A percentile compares a stretch with the other conserved stretches of the same genome.
phyloP scores from a whole-genome alignment of 805 yeast species.

The Ogataea pignaliae region DNA sequence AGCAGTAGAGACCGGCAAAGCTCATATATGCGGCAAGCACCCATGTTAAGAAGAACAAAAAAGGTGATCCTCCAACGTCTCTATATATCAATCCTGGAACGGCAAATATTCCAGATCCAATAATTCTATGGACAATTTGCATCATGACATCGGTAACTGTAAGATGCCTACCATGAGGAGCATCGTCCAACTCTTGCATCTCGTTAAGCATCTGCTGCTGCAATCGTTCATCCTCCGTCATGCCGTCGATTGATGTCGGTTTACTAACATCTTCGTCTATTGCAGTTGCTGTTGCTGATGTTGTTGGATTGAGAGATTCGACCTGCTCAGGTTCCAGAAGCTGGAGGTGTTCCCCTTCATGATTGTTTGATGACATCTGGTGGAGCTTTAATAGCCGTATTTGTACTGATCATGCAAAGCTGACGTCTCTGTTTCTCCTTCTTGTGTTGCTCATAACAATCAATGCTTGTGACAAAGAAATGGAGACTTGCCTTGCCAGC shows the following conservation, averaged over 20 bases:
- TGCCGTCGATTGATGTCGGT: not conserved
- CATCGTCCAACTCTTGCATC: slow-evolving; percentile 36
- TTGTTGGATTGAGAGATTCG: too few species aligned
- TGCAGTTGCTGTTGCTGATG: not conserved
- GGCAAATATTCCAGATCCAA: slow-evolving; percentile 78
- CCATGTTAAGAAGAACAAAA: slow-evolving; percentile 62
- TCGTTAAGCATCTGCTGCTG: slow-evolving; percentile 16
- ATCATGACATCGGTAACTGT: slow-evolving; percentile 65
- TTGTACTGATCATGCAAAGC: too few species aligned
- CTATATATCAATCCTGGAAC: slow-evolving; percentile 62
- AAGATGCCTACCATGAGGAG: slow-evolving; percentile 72
- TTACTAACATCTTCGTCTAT: not conserved
- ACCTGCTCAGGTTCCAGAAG: too few species aligned
- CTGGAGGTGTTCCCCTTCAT: too few species aligned
- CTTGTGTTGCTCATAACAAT: too few species aligned
- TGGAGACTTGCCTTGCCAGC: too few species aligned
- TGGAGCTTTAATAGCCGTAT: too few species aligned
- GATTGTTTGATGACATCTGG: too few species aligned
- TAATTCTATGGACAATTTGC: slow-evolving; percentile 60
- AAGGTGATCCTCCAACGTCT: slow-evolving; percentile 65
- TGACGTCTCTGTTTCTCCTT: too few species aligned
- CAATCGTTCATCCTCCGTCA: slow-evolving; percentile 7
- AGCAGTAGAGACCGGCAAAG: slow-evolving; percentile 62
- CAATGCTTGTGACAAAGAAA: too few species aligned
- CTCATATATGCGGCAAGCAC: slow-evolving; percentile 54